Conservation (phyloP, 768 basidiomycete species). For the Gloeopeniophorella convolvens region DNA sequence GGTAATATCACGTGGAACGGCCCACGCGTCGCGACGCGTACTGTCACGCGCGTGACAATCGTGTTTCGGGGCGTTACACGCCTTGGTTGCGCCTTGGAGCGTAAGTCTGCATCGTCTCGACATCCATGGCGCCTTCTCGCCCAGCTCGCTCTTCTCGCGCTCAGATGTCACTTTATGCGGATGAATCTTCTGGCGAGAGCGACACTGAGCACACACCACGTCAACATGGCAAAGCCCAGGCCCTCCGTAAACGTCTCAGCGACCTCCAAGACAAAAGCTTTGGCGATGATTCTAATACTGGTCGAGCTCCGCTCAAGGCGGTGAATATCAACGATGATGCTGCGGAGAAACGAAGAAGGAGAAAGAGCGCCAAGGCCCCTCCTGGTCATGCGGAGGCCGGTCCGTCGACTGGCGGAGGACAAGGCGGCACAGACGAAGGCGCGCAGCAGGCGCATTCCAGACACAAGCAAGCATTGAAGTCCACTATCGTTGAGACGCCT, state of each 20-base stretch:
- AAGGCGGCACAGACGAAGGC: constrained; percentile 38
- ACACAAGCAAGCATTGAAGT: constrained; percentile 55
- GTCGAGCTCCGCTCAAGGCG: constrained; percentile 32
- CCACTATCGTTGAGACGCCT: constrained; percentile 47
- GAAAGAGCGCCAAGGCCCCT: constrained; percentile 67
- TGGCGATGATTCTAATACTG: constrained; percentile 33
- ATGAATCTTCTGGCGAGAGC: constrained; percentile 25
- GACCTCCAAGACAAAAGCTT: constrained; percentile 45
- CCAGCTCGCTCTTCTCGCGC: constrained; percentile 11
- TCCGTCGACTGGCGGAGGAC: constrained; percentile 41
- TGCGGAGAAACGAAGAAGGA: constrained; percentile 75
- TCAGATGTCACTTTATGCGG: constrained; percentile 17
- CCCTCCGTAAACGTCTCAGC: constrained; percentile 46
- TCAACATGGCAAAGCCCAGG: constrained; percentile 8
- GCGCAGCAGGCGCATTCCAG: constrained; percentile 30
- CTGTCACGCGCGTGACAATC: constrained; percentile 20
- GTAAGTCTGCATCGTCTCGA: not conserved
- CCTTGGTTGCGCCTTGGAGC: no score
- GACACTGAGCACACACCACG: constrained; percentile 27
- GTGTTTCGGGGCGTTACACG: constrained; percentile 1
- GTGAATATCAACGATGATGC: constrained; percentile 72
- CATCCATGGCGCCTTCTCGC: constrained; percentile 14
- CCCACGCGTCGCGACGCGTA: constrained; percentile 17
- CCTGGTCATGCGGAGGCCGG: constrained; percentile 53
- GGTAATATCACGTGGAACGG: not conserved